phyloP scores from a whole-genome alignment of 352 stramenopile genomes.

The Aphanomyces invadans region DNA sequence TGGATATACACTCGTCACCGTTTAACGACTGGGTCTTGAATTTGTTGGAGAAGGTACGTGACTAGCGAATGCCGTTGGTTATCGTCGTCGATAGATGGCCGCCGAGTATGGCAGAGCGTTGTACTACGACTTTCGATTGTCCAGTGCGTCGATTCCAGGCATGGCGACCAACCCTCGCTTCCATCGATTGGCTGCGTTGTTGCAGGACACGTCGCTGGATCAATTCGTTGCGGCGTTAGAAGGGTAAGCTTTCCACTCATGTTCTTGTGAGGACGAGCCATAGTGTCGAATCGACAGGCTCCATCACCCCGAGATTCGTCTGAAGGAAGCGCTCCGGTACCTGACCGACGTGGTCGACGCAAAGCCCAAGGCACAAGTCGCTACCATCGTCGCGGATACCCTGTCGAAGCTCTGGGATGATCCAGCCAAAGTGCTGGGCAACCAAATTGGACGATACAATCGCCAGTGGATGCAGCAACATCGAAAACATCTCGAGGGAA shows the following conservation, averaged over 20 bases:
- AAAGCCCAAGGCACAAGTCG: neutral
- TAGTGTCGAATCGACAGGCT: conserved; percentile 34
- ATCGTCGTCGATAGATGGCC: conserved; percentile 46
- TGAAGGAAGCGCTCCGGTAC: conserved; percentile 71
- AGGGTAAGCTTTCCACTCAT: conserved; percentile 19
- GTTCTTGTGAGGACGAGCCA: too few relatives aligned
- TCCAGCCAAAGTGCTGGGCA: conserved; percentile 31
- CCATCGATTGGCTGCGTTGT: conserved; percentile 36
- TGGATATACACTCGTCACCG: conserved; percentile 32
- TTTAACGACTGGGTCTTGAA: conserved; percentile 48
- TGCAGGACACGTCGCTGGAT: conserved; percentile 68
- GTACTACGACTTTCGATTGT: conserved; percentile 80
- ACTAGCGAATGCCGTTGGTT: neutral
- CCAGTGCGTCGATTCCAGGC: conserved; percentile 30
- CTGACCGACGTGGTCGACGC: conserved; percentile 54
- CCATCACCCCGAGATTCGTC: conserved; percentile 66
- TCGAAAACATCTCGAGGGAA: conserved; percentile 55
- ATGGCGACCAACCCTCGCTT: conserved; percentile 39
- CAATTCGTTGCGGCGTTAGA: conserved; percentile 68
- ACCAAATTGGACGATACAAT: conserved; percentile 69
- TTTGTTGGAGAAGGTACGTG: conserved; percentile 62
- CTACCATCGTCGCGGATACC: neutral
- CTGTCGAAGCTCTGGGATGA: conserved; percentile 2
- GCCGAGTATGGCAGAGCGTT: conserved; percentile 59
- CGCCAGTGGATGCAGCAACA: conserved; percentile 51